phyloP scores from a whole-genome alignment of 345 rosid species.

The Citrus reticulata region DNA sequence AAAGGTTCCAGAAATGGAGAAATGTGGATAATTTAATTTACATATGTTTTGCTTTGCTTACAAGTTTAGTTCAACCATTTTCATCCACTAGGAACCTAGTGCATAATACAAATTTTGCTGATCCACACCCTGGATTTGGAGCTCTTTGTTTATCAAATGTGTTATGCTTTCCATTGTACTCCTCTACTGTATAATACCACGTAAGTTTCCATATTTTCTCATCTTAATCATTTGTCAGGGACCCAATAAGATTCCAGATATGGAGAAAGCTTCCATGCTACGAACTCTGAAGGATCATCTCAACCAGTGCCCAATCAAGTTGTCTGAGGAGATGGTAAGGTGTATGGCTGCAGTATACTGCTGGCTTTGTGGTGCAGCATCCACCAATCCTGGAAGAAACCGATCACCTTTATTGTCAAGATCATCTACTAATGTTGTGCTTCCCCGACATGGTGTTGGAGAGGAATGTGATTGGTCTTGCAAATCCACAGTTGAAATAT shows the following conservation, averaged over 20 bases:
- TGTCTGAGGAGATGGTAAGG: conserved; percentile 91
- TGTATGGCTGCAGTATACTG: conserved; percentile 85
- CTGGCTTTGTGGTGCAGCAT: conserved; percentile 58
- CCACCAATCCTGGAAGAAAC: conserved; percentile 37
- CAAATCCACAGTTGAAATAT: conserved; percentile 69
- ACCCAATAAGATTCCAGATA: conserved; percentile 21
- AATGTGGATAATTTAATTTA: background rate
- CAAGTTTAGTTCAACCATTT: background rate
- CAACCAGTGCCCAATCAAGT: conserved; percentile 75
- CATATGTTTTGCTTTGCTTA: background rate
- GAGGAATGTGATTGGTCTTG: conserved; percentile 64
- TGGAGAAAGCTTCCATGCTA: conserved; percentile 36
- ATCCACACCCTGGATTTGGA: background rate
- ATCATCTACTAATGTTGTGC: conserved; percentile 61
- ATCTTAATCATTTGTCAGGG: conserved; percentile 26
- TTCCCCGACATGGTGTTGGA: conserved; percentile 41
- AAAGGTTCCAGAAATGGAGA: conserved; percentile 28
- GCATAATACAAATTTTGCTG: background rate
- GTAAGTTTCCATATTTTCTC: conserved; percentile 7
- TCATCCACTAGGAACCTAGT: background rate
- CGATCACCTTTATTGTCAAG: conserved; percentile 52
- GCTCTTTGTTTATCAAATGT: background rate
- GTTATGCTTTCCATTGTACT: background rate
- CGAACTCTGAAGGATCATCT: conserved; percentile 78
- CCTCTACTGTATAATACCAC: background rate